phyloP scores from a whole-genome alignment of 2,329 filamentous ascomycete genomes.

The Aureobasidium namibiae region DNA sequence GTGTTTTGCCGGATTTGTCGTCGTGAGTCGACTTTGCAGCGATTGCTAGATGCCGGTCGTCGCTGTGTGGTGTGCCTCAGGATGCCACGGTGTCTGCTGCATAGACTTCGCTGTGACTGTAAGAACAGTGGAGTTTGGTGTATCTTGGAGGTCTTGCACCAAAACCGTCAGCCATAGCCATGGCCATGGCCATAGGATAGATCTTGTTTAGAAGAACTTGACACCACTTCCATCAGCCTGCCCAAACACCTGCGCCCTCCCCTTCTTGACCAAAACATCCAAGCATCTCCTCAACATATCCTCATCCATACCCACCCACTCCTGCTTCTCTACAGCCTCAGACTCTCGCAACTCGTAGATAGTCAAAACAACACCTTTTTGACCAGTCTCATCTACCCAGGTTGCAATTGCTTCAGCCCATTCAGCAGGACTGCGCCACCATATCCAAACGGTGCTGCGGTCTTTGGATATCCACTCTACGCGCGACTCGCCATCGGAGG shows the following conservation, averaged over 20 bases:
- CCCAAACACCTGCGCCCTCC: constrained; percentile 85
- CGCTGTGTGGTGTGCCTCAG: background rate
- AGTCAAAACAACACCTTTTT: constrained; percentile 82
- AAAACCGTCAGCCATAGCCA: no score
- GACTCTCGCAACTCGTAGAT: constrained; percentile 86
- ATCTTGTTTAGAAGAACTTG: constrained; percentile 75
- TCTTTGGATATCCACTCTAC: constrained; percentile 56
- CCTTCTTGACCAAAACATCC: constrained; percentile 73
- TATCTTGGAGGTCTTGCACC: no score
- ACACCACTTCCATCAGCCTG: constrained; percentile 76
- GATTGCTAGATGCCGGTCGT: no score
- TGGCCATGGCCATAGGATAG: no score
- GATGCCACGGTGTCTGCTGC: no score
- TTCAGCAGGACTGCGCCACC: constrained; percentile 81
- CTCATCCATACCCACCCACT: constrained; percentile 54
- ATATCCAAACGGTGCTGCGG: constrained; percentile 62
- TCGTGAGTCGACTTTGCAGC: no score
- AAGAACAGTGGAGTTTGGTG: no score
- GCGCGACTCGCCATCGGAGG: constrained; percentile 42
- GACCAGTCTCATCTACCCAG: constrained; percentile 79
- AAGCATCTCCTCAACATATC: constrained; percentile 74
- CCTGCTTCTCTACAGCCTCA: constrained; percentile 58
- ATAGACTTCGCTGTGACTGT: no score
- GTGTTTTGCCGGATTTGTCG: no score
- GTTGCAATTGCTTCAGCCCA: constrained; percentile 73